Evolutionary conservation across 2,329 filamentous ascomycete species (phyloP), one percentile per base, ranked within the genome.

Genomic region (Alternaria sp.): DNA sequence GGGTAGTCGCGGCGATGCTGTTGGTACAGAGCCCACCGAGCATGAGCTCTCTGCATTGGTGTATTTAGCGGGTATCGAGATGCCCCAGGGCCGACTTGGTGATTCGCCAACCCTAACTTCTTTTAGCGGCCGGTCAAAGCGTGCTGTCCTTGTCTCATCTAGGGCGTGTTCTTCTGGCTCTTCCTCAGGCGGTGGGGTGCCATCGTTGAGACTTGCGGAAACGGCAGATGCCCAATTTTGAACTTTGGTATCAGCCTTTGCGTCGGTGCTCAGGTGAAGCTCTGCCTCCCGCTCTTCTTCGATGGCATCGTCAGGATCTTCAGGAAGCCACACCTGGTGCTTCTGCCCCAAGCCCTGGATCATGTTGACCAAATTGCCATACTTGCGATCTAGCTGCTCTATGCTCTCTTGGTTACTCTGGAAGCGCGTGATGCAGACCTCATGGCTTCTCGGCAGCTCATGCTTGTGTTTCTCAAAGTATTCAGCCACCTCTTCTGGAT

Each of bases 401-500:
- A 96, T 91, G 71, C 93, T 91, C 63, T 90, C 86, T 68, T 94
- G 90, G 71, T 93, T 94, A 77, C 87, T 90, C 78, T 96, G 92
- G 74, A 97, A 97, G 56, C 93, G 87, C 72, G 91, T 89, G 60
- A 98, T 88, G 77, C 94, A 98, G 42, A 97, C 86, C 74, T 96
- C 92, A 78, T 98, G 94, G 75, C 93, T 97, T 69, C 94, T 87
- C 9, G 94, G 94, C 53, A 98, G 86, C 77, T 97, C 91, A 78
- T 98, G 93, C 77, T 97, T 97, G 80, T 97, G 93, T 51, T 89
- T 93, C 76, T 97, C 92, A 72, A 98, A 92, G 76, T 97, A 98
- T 71, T 90, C 87, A 13, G 94, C 94, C 61, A 98, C 89, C 74
- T 97, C 93, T 80, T 97, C 92, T 2, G 94, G 92, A 2, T 92